Conservation (phyloP, 106 monocot genomes). For the Platanthera zijinensis region DNA sequence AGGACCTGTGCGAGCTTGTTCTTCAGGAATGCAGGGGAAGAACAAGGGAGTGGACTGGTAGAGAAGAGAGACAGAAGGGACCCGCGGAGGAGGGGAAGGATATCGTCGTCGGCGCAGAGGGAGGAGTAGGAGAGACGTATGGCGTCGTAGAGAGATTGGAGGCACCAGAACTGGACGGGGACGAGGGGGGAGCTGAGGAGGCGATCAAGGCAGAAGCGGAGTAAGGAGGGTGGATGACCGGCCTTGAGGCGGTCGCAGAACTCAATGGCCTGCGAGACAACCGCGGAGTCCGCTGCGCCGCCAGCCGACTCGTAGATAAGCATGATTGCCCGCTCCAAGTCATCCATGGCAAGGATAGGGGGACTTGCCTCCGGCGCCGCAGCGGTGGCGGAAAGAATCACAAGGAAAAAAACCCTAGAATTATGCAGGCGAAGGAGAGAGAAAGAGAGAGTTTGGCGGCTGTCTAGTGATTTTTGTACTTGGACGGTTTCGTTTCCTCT, state of each 20-base stretch:
- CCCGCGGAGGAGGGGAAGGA: slow-evolving; percentile 37
- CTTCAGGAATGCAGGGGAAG: slow-evolving; percentile 57
- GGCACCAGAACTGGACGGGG: slow-evolving; percentile 74
- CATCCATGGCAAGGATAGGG: slow-evolving; percentile 56
- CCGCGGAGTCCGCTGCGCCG: slow-evolving; percentile 20
- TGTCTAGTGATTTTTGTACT: too few relatives aligned
- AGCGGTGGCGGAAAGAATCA: not conserved
- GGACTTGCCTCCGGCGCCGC: not conserved
- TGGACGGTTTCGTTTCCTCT: too few relatives aligned
- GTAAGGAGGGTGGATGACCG: slow-evolving; percentile 30
- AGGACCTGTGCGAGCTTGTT: slow-evolving; percentile 83
- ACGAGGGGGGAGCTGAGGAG: slow-evolving; percentile 31
- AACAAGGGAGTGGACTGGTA: slow-evolving; percentile 5
- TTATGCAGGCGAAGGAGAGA: not conserved
- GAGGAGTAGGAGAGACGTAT: slow-evolving; percentile 38
- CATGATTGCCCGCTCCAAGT: slow-evolving; percentile 79
- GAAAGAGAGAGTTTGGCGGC: too few relatives aligned
- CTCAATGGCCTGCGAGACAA: slow-evolving; percentile 55
- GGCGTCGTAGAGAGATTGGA: slow-evolving; percentile 55
- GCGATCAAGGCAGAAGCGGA: slow-evolving; percentile 64
- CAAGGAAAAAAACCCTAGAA: not conserved
- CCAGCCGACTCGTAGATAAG: slow-evolving; percentile 41
- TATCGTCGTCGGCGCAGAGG: not conserved
- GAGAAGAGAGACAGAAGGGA: slow-evolving; percentile 46
- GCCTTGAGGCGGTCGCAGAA: slow-evolving; percentile 36